Percentiles rank a stretch among this genome's conserved stretches.
phyloP scores from a whole-genome alignment of 192 early-diverging fungal genomes.

The Obelidium mucronatum region DNA sequence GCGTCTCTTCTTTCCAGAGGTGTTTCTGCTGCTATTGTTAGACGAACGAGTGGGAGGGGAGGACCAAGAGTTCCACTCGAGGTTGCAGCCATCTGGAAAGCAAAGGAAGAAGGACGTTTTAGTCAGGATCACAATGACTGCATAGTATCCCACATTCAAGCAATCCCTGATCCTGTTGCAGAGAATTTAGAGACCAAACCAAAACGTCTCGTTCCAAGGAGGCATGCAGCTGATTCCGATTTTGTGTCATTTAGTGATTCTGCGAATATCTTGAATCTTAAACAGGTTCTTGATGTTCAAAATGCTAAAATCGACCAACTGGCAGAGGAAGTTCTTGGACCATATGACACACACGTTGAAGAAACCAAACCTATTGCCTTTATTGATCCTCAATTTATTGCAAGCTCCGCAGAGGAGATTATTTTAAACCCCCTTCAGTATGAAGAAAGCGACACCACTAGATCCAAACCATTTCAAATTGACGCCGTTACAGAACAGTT shows the following conservation, averaged over 20 bases:
- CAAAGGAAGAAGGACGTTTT: conserved; percentile 26
- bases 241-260: conserved; percentile 31
- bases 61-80: conserved; percentile 18
- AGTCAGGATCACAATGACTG: neutral
- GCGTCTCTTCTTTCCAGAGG: conserved; percentile 6
- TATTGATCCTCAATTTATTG: neutral
- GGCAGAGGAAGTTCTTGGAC: conserved; percentile 20
- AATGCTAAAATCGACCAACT: conserved; percentile 15
- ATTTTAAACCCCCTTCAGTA: neutral
- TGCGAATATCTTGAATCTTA: neutral
- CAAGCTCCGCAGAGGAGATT: neutral
- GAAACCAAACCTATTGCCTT: neutral
- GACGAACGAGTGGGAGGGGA: conserved; percentile 16
- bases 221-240: neutral
- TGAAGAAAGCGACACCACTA: neutral
- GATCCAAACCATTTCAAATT: neutral
- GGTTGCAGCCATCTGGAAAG: conserved; percentile 29
- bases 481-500: neutral
- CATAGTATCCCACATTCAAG: too few relatives aligned
- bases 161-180: neutral
- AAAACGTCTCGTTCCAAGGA: neutral
- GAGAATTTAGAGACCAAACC: neutral
- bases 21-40: conserved; percentile 24
- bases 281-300: conserved; percentile 10
- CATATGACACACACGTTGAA: neutral